phyloP scores from a whole-genome alignment of 148 eudicot genomes.

The Camellia lanceoleosa region DNA sequence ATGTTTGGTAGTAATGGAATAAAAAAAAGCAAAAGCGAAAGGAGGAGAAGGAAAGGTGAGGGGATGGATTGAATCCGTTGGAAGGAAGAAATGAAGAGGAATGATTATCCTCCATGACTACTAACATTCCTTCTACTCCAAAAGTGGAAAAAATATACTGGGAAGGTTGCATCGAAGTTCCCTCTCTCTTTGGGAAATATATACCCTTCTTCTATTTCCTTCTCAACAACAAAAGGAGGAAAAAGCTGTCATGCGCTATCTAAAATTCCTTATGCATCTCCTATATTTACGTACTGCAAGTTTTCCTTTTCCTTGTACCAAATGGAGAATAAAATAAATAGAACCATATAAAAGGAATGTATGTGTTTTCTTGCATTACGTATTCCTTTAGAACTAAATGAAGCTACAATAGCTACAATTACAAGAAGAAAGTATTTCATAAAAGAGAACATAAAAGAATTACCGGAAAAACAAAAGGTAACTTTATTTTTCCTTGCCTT shows the following conservation, averaged over 20 bases:
- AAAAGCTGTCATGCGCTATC: not conserved
- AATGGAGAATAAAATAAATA: not conserved
- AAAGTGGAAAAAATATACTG: too few species aligned
- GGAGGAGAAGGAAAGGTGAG: not conserved
- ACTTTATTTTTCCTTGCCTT: not conserved
- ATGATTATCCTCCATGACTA: not conserved
- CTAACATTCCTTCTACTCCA: not conserved
- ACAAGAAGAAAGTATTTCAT: not conserved
- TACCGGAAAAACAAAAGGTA: not conserved
- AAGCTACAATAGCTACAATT: not conserved
- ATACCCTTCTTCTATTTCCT: not conserved
- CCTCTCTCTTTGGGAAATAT: not conserved
- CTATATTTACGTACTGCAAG: not conserved
- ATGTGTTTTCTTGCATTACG: not conserved
- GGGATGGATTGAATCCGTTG: too few species aligned
- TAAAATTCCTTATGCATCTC: not conserved
- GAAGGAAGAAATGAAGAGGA: not conserved
- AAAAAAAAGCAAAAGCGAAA: not conserved
- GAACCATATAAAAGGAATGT: too few species aligned
- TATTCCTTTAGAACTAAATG: not conserved
- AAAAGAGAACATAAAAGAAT: not conserved
- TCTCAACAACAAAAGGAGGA: not conserved
- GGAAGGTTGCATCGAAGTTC: not conserved
- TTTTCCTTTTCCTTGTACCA: not conserved
- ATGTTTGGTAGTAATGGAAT: not conserved